Evolutionary conservation across 2,329 filamentous ascomycete genomes (phyloP).

Genomic region (Akanthomyces muscarius): DNA sequence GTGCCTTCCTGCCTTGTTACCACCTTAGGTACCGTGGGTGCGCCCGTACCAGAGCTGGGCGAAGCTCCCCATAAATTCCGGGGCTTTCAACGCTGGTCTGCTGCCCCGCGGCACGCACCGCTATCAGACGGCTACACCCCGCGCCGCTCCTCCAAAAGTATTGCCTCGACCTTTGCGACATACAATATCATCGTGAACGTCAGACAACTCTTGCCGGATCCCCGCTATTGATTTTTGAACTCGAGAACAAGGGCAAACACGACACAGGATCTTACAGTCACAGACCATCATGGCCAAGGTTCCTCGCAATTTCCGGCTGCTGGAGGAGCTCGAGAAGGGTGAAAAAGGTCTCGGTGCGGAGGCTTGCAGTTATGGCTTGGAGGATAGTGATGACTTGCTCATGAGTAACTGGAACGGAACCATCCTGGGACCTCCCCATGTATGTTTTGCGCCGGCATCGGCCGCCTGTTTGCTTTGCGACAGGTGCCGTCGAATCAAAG

Average conservation of each 20-base stretch:
- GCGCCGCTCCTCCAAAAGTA: conserved; percentile 2
- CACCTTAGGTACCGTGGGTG: neutral
- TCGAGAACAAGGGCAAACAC: neutral
- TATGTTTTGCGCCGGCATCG: conserved; percentile 45
- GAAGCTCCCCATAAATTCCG: conserved; percentile 3
- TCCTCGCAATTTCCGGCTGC: conserved; percentile 90
- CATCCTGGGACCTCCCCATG: conserved; percentile 92
- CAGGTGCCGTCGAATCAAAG: neutral
- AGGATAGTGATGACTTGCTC: conserved; percentile 87
- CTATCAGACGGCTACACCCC: neutral
- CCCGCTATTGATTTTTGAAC: neutral
- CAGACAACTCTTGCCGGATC: neutral
- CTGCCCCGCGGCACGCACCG: conserved; percentile 15
- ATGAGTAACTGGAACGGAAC: conserved; percentile 99
- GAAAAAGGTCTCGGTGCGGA: conserved; percentile 97
- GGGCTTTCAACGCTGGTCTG: neutral
- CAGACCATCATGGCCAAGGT: conserved; percentile 53
- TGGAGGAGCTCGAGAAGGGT: conserved; percentile 98
- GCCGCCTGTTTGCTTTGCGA: neutral
- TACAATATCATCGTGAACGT: neutral
- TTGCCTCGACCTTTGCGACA: neutral
- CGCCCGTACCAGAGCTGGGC: neutral
- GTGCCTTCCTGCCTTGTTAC: neutral
- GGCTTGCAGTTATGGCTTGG: conserved; percentile 93
- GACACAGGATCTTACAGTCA: neutral